Evolutionary conservation across 495 filamentous ascomycete species (phyloP).

Genomic region (Lasiosphaeria hispida): DNA sequence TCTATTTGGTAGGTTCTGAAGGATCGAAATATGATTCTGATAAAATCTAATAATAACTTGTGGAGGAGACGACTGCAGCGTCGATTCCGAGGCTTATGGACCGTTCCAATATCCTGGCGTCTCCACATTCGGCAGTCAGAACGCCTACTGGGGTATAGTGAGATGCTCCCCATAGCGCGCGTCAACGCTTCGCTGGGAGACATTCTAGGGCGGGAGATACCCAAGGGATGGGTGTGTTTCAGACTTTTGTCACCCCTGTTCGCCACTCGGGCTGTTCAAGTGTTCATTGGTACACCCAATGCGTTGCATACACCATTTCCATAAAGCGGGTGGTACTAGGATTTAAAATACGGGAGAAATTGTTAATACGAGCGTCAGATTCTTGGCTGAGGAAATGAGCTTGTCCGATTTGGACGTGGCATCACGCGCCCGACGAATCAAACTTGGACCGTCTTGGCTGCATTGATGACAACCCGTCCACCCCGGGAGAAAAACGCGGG

Average conservation of each 20-base stretch:
- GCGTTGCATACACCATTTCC: neutral
- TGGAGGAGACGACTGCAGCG: constrained; percentile 2
- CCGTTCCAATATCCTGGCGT: constrained; percentile 3
- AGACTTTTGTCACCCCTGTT: too few species aligned
- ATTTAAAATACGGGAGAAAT: neutral
- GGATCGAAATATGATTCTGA: too few species aligned
- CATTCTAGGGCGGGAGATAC: too few species aligned
- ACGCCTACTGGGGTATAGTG: neutral
- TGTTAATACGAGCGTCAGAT: too few species aligned
- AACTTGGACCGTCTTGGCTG: neutral
- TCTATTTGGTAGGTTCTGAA: constrained; percentile 1
- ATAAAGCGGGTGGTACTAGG: neutral
- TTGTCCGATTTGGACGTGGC: neutral
- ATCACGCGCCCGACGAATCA: neutral
- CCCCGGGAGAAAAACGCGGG: neutral
- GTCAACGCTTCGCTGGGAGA: too few species aligned
- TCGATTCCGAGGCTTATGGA: neutral
- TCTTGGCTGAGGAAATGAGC: neutral
- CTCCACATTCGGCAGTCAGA: constrained; percentile 4
- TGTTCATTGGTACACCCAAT: neutral
- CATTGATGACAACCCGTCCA: neutral
- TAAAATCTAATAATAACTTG: neutral
- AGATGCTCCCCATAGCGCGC: constrained; percentile 1
- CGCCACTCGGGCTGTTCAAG: too few species aligned
- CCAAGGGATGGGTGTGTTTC: neutral